Conservation (phyloP, 75 land plant species). For the Sequoia sempervirens region DNA sequence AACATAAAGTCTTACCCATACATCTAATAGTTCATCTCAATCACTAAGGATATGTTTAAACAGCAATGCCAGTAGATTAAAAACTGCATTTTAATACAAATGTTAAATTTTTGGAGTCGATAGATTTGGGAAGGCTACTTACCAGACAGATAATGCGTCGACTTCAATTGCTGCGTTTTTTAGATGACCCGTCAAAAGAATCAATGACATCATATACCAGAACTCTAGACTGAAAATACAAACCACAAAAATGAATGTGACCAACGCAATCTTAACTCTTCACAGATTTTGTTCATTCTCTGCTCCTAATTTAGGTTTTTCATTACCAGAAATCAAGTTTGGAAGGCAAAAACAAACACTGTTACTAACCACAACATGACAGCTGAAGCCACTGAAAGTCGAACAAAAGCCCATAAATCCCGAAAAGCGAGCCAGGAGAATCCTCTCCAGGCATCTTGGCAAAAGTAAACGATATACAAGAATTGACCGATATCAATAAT, state of each 20-base stretch:
- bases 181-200: too few species aligned
- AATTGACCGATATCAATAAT: constrained; percentile 21
- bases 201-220: neutral
- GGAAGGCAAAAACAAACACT: neutral
- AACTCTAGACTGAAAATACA: neutral
- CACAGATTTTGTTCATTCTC: neutral
- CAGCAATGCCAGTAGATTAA: too few species aligned
- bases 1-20: neutral
- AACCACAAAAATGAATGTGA: neutral
- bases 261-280: neutral
- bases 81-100: too few species aligned
- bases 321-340: neutral
- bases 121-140: neutral
- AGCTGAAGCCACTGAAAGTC: neutral
- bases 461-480: neutral
- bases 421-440: neutral
- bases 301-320: neutral
- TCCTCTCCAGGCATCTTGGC: neutral
- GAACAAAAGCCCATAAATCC: neutral
- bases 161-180: neutral
- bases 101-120: too few species aligned
- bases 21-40: neutral
- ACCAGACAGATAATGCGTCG: neutral
- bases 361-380: neutral
- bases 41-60: neutral